A percentile compares a stretch with the other conserved stretches of the same genome.
Evolutionary conservation across 495 filamentous ascomycete genomes (phyloP).

Genomic region (Hypoxylon perforatum): DNA sequence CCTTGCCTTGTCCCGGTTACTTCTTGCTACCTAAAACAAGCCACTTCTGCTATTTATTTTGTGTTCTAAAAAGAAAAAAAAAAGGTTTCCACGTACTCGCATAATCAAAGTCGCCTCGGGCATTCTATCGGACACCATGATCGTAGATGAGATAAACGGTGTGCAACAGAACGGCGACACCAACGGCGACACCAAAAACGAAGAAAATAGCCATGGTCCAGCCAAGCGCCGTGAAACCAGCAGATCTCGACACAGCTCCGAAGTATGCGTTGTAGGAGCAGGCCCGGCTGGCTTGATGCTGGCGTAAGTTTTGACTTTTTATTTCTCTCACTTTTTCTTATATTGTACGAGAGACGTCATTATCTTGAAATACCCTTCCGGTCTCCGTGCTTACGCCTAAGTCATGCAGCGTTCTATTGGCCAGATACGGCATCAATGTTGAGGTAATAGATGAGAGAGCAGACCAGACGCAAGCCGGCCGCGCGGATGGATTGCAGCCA

Average conservation of each 20-base stretch:
- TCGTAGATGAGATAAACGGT: conserved; percentile 38
- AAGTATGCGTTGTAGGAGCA: conserved; percentile 76
- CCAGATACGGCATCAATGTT: conserved; percentile 70
- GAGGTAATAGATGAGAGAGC: conserved; percentile 71
- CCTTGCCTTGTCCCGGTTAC: conserved; percentile 14
- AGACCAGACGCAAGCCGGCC: conserved; percentile 70
- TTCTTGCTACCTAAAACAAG: conserved; percentile 34
- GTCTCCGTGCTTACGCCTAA: conserved; percentile 25
- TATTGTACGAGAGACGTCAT: not conserved
- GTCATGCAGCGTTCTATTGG: conserved; percentile 66
- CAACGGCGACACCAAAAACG: conserved; percentile 35
- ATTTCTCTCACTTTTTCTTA: not conserved
- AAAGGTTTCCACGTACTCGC: conserved; percentile 22
- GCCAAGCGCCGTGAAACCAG: conserved; percentile 43
- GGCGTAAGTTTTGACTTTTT: conserved; percentile 56
- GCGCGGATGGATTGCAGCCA: conserved; percentile 77
- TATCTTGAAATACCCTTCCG: conserved; percentile 1
- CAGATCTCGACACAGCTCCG: conserved; percentile 49
- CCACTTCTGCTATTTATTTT: conserved; percentile 26
- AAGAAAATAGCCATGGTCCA: conserved; percentile 36
- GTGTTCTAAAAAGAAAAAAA: conserved; percentile 22
- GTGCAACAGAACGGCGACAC: conserved; percentile 41
- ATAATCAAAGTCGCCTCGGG: conserved; percentile 23
- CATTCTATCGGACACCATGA: conserved; percentile 31
- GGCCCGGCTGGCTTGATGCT: conserved; percentile 78